A percentile compares a stretch with the other conserved stretches of the same genome.
Conservation (phyloP, 208 protist genomes). For the Crithidia fasciculata region DNA sequence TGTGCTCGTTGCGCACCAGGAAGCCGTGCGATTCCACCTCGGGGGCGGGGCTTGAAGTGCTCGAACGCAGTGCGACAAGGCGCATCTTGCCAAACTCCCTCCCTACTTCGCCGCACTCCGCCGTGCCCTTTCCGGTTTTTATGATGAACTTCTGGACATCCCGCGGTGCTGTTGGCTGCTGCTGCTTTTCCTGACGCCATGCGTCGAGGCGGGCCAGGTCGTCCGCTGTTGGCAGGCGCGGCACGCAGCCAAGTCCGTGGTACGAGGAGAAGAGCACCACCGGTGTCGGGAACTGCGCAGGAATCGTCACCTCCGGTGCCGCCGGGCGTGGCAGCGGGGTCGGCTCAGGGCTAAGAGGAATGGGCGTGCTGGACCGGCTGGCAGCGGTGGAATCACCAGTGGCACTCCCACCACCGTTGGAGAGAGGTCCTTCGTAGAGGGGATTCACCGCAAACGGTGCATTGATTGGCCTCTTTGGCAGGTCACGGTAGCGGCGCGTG, state of each 20-base stretch:
- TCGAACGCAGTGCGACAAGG: conserved; percentile 10
- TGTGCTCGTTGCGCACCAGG: conserved; percentile 17
- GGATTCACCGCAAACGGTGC: conserved; percentile 58
- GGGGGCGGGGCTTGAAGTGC: conserved; percentile 1
- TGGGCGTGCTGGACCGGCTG: neutral
- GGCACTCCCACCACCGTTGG: neutral
- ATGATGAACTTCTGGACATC: conserved; percentile 10
- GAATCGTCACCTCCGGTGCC: conserved; percentile 15
- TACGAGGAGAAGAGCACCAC: conserved; percentile 53
- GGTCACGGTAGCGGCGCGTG: conserved; percentile 38
- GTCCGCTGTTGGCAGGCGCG: conserved; percentile 42
- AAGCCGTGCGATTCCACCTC: conserved; percentile 15
- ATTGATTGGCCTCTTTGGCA: conserved; percentile 52
- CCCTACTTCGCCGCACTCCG: neutral
- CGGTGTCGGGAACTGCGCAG: conserved; percentile 64
- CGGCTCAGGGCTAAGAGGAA: neutral
- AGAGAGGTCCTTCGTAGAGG: conserved; percentile 37
- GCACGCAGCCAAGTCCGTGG: conserved; percentile 65
- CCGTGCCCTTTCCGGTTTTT: conserved; percentile 5
- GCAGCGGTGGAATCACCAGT: neutral
- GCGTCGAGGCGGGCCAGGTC: conserved; percentile 18
- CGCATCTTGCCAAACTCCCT: conserved; percentile 8
- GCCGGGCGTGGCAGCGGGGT: conserved; percentile 3
- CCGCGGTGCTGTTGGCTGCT: neutral
- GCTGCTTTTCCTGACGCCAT: conserved; percentile 16